Conservation (phyloP, 805 yeast species). For the Barnettozyma populi region DNA sequence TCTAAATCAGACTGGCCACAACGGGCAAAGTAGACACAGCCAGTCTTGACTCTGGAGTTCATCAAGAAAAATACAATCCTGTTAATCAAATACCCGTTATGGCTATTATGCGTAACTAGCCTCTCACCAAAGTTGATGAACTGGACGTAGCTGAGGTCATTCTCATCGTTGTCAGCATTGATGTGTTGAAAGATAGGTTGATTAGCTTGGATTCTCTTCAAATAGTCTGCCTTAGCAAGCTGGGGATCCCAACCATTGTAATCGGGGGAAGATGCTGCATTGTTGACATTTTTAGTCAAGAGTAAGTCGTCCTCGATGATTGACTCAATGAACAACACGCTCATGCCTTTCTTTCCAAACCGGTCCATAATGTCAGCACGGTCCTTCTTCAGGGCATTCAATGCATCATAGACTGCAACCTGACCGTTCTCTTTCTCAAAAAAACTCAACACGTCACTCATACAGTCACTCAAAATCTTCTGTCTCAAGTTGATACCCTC, state of each 20-base stretch:
- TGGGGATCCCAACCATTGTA: conserved; percentile 70
- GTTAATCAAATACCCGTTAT: conserved; percentile 83
- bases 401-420: conserved; percentile 94
- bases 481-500: conserved; percentile 51
- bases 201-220: conserved; percentile 62
- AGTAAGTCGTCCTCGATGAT: conserved; percentile 68
- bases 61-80: conserved; percentile 88
- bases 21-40: conserved; percentile 89
- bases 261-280: conserved; percentile 85
- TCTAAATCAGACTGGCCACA: conserved; percentile 48
- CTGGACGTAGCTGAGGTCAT: conserved; percentile 67
- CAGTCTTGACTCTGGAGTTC: conserved; percentile 83
- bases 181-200: conserved; percentile 71
- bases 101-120: conserved; percentile 71
- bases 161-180: conserved; percentile 38
- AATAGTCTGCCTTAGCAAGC: conserved; percentile 72
- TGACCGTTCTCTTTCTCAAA: conserved; percentile 81
- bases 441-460: conserved; percentile 63
- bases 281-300: conserved; percentile 69
- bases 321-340: conserved; percentile 83
- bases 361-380: conserved; percentile 52
- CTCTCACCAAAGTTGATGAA: conserved; percentile 87
- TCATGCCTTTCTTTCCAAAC: conserved; percentile 57
- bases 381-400: conserved; percentile 72
- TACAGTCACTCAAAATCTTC: conserved; percentile 55